phyloP scores from a whole-genome alignment of 352 stramenopile genomes.

The Pythium phragmitis region DNA sequence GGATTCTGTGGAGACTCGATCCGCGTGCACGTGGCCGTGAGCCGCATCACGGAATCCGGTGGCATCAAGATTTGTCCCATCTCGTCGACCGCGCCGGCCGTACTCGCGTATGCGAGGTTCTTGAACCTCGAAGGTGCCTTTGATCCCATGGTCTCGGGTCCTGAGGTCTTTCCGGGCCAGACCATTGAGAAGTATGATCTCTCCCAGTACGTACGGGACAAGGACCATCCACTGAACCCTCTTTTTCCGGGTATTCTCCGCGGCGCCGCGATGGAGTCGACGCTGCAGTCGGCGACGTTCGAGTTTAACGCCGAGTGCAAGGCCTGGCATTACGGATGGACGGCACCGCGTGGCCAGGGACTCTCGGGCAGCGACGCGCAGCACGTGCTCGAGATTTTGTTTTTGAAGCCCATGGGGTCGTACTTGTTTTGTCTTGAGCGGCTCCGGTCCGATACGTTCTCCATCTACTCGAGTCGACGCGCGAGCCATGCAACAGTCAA shows the following conservation, averaged over 20 bases:
- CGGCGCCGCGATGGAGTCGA: conserved; percentile 74
- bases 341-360: conserved; percentile 67
- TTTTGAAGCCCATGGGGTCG: conserved; percentile 82
- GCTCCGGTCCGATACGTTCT: conserved; percentile 72
- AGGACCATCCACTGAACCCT: conserved; percentile 76
- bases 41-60: conserved; percentile 67
- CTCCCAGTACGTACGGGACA: conserved; percentile 61
- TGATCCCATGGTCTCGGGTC: conserved; percentile 63
- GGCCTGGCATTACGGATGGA: conserved; percentile 89
- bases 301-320: conserved; percentile 89
- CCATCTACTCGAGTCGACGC: conserved; percentile 77
- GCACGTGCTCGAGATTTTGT: conserved; percentile 76
- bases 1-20: conserved; percentile 88
- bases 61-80: conserved; percentile 84
- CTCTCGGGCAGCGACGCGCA: conserved; percentile 75
- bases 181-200: conserved; percentile 75
- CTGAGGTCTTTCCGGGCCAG: conserved; percentile 71
- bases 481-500: conserved; percentile 60
- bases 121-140: conserved; percentile 73
- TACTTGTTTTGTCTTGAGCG: conserved; percentile 83
- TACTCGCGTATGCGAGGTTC: conserved; percentile 71
- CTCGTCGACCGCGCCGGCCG: conserved; percentile 54
- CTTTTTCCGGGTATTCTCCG: conserved; percentile 73
- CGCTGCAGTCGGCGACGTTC: conserved; percentile 79
- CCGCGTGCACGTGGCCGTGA: conserved; percentile 75